Base-by-base conservation (phyloP, 2,329 filamentous ascomycete genomes). In the Graphiopsis chlorocephala region DNA sequence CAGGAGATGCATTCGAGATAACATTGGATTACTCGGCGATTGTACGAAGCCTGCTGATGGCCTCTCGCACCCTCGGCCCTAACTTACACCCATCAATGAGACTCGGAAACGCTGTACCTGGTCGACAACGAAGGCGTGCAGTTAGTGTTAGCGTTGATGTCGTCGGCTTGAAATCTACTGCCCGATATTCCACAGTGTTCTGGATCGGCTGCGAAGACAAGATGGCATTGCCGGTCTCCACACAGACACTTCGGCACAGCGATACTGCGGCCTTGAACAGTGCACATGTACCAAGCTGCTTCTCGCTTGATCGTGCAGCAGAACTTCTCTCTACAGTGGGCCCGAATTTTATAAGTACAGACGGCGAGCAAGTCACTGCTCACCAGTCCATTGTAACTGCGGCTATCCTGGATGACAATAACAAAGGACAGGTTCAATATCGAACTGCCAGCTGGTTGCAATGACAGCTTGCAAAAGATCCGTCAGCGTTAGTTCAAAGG, bases 121-220 rank as follows among this genome's bases (percentile, higher is more conserved):
- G 17, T 42, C 35, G 17, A n/a, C 5, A 42, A n/a, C 35, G 35
- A 42, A 7, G 15, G 15, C 17, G 4, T 17, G 17, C 17, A 7
- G 10, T 6, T 42, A 7, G 15, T n/a, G 15, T n/a, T 42, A 6
- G 10, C 4, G 35, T 6, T 5, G 35, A 42, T 42, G 15, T 8
- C 4, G 28, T 55, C 31, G 29, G 26, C 26, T 31, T 55, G 25
- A 31, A 28, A 15, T 55, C 50, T 55, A 17, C 14, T 29, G 14
- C 26, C 7, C 50, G 50, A 55, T 35, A 56, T 20, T 23, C 15
- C 29, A 56, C 5, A 3, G 52, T 56, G 31, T 56, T 31, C 31
- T 56, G 52, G 52, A 56, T 56, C 12, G 52, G 28, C 26, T 56
- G 52, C 14, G 52, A 56, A 20, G 52, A 56, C 7, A 56, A 56